phyloP scores from a whole-genome alignment of 164 flowering plant species.

The Magnolia changhungtana region DNA sequence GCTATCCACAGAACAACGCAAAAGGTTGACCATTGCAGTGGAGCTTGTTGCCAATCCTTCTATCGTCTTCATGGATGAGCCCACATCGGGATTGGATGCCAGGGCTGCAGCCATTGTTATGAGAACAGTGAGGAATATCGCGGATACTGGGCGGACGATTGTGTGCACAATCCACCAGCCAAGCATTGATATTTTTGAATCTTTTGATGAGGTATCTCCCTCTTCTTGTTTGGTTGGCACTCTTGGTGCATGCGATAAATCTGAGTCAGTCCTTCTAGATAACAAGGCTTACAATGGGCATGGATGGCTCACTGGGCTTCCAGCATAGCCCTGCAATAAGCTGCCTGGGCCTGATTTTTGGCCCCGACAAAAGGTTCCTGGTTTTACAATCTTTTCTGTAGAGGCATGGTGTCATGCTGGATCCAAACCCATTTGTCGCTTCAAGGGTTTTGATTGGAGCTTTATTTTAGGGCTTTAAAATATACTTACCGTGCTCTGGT shows the following conservation, averaged over 20 bases:
- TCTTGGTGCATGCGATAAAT: background rate
- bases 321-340: background rate
- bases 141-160: constrained; percentile 93
- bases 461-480: background rate
- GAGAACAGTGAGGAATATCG: constrained; percentile 99
- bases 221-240: background rate
- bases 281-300: background rate
- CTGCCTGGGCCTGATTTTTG: background rate
- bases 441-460: background rate
- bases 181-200: constrained; percentile 98
- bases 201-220: constrained; percentile 89
- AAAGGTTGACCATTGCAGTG: constrained; percentile 96
- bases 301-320: background rate
- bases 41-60: constrained; percentile 98
- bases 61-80: constrained; percentile 98
- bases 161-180: constrained; percentile 99
- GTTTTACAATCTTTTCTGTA: background rate
- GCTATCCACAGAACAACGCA: constrained; percentile 92
- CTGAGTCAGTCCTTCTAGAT: background rate
- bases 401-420: background rate
- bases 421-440: background rate
- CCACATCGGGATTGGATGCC: constrained; percentile 97
- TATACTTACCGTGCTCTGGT: background rate
- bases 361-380: too few relatives aligned
- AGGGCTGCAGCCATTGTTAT: constrained; percentile 98